These are phyloP conservation scores for Hymenoscyphus fructigenus DNA, from an alignment of 2,329 filamentous ascomycete species.

Conservation along the genomic window DNA sequence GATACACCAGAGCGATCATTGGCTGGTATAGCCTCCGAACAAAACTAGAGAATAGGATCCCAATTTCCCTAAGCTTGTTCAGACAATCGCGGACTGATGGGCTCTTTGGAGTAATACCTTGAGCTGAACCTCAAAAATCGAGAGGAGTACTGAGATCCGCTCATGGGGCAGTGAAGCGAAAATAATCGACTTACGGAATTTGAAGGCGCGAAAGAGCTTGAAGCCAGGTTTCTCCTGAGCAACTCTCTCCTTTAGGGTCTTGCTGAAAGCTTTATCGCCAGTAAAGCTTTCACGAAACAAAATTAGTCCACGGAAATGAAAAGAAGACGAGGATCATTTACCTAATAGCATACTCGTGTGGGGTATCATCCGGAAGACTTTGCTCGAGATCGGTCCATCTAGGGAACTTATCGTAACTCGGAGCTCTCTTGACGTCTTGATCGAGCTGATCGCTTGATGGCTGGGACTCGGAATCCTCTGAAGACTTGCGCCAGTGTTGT, in stretches of 20 bases:
- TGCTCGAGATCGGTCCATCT: constrained; percentile 24
- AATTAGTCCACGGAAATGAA: not conserved
- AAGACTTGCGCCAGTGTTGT: constrained; percentile 18
- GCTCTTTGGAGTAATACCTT: too few species aligned
- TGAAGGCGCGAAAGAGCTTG: constrained; percentile 19
- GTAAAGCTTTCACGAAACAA: constrained; percentile 15
- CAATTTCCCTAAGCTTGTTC: too few species aligned
- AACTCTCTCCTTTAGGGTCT: constrained; percentile 18
- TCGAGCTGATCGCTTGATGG: not conserved
- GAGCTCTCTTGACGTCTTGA: constrained; percentile 13
- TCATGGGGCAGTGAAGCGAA: not conserved
- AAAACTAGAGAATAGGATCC: too few species aligned
- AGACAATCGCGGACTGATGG: too few species aligned
- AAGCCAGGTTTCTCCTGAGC: constrained; percentile 15
- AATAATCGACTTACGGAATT: not conserved
- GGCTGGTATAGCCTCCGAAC: too few species aligned
- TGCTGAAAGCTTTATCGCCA: constrained; percentile 7
- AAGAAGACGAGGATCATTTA: constrained; percentile 11
- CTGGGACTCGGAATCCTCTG: not conserved
- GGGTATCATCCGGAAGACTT: constrained; percentile 10
- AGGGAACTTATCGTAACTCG: constrained; percentile 20
- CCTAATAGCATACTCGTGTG: constrained; percentile 27
- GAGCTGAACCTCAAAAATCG: too few species aligned
- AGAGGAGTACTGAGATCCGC: too few species aligned
- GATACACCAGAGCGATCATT: not conserved